Conservation (phyloP, 2,329 filamentous ascomycete genomes). For the Ophiostoma sp. region DNA sequence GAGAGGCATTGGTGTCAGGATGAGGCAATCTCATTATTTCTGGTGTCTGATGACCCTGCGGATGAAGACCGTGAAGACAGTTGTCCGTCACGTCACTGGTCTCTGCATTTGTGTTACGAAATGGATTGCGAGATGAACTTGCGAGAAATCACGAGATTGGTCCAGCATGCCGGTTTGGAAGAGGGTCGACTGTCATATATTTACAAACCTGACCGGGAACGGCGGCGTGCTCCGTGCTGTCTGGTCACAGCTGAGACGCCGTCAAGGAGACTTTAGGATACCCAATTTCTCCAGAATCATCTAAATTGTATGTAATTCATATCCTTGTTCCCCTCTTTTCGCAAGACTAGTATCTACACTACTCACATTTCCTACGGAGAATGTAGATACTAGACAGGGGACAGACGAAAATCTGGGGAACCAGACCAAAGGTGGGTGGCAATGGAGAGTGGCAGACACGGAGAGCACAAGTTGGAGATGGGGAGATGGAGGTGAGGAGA, state of each 20-base stretch:
- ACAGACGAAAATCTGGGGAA: background rate
- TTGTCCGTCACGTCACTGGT: no score
- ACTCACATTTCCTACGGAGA: background rate
- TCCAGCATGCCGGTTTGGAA: no score
- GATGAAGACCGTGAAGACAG: no score
- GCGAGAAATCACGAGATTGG: no score
- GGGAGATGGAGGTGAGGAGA: background rate
- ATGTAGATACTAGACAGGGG: background rate
- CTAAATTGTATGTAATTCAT: slow-evolving; percentile 5
- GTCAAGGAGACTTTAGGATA: background rate
- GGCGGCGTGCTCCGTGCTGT: background rate
- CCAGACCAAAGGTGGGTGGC: background rate
- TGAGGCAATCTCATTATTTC: background rate
- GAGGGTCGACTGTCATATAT: no score
- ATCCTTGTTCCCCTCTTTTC: background rate
- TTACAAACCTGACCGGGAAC: no score
- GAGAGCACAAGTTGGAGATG: background rate
- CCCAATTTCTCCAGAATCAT: background rate
- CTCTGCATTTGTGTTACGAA: background rate
- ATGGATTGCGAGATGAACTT: background rate
- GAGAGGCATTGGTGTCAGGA: background rate
- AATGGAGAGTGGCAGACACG: background rate
- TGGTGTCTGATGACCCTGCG: background rate
- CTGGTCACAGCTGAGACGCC: no score
- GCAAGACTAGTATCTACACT: background rate